Percentiles rank a stretch among this genome's conserved stretches.
These are phyloP conservation scores for Zalaria obscura DNA, from an alignment of 2,329 filamentous ascomycete genomes.

Conservation along the genomic window DNA sequence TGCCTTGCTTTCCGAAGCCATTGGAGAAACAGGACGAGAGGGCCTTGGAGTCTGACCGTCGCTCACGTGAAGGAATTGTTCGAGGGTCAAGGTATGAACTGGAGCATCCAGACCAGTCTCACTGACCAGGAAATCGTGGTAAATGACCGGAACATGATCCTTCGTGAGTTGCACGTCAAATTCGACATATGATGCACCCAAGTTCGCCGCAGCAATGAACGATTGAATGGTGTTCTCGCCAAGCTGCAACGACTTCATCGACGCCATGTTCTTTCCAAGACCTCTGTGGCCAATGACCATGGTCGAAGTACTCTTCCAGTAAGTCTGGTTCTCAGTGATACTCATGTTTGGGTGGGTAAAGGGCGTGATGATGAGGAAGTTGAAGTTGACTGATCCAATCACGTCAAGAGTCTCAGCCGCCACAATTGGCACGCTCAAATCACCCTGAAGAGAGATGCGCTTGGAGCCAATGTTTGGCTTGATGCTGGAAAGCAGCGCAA, in stretches of 20 bases:
- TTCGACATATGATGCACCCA: conserved; percentile 63
- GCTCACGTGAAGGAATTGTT: conserved; percentile 89
- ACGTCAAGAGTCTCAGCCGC: conserved; percentile 70
- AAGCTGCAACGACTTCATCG: conserved; percentile 76
- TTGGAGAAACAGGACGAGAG: conserved; percentile 34
- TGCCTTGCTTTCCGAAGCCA: conserved; percentile 2
- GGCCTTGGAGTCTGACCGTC: conserved; percentile 33
- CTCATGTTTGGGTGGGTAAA: conserved; percentile 92
- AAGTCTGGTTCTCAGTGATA: conserved; percentile 78
- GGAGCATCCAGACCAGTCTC: conserved; percentile 96
- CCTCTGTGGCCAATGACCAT: conserved; percentile 67
- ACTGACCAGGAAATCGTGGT: conserved; percentile 95
- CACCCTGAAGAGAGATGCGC: conserved; percentile 83
- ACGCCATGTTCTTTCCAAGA: conserved; percentile 77
- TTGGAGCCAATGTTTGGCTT: conserved; percentile 71
- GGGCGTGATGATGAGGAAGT: conserved; percentile 87
- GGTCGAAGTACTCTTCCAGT: conserved; percentile 87
- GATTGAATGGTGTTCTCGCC: conserved; percentile 96
- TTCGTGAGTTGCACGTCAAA: conserved; percentile 96
- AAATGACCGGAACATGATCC: conserved; percentile 94
- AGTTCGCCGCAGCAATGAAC: conserved; percentile 88
- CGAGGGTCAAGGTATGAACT: conserved; percentile 84
- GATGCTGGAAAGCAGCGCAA: conserved; percentile 75
- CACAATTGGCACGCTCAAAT: conserved; percentile 83
- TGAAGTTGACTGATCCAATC: conserved; percentile 92